Evolutionary conservation across 176 grass and related monocot species (phyloP).

Genomic region (Rhynchospora pubera): DNA sequence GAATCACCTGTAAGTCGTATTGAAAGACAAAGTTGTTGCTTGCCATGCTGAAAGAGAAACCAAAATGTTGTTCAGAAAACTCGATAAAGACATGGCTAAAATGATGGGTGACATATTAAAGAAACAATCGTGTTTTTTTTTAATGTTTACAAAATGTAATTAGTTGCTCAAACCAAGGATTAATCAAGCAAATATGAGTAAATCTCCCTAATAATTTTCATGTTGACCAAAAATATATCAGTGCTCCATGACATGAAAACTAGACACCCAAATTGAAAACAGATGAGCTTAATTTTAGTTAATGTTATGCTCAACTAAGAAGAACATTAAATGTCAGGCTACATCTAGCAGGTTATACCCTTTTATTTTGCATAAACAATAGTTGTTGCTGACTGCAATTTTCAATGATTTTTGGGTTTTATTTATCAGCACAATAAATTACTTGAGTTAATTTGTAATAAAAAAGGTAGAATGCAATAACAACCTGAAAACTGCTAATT

Average conservation of each 20-base stretch:
- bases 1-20: slow-evolving; percentile 74
- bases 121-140: not conserved
- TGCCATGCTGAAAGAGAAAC: slow-evolving; percentile 47
- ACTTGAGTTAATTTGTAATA: not conserved
- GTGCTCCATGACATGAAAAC: not conserved
- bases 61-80: slow-evolving; percentile 13
- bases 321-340: not conserved
- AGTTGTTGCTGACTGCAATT: not conserved
- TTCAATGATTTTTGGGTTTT: not conserved
- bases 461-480: slow-evolving; percentile 4
- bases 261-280: not conserved
- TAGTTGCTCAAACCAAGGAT: not conserved
- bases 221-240: not conserved
- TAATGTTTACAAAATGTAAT: too few species aligned
- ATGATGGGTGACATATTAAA: not conserved
- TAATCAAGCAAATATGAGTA: not conserved
- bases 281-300: not conserved
- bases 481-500: slow-evolving; percentile 68
- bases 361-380: not conserved
- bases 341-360: not conserved
- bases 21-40: slow-evolving; percentile 70
- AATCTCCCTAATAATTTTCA: slow-evolving; percentile 12
- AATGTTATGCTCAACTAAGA: not conserved
- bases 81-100: not conserved
- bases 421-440: not conserved